Evolutionary conservation across 2,329 filamentous ascomycete genomes (phyloP).

Genomic region (Aspergillus quadricinctus): DNA sequence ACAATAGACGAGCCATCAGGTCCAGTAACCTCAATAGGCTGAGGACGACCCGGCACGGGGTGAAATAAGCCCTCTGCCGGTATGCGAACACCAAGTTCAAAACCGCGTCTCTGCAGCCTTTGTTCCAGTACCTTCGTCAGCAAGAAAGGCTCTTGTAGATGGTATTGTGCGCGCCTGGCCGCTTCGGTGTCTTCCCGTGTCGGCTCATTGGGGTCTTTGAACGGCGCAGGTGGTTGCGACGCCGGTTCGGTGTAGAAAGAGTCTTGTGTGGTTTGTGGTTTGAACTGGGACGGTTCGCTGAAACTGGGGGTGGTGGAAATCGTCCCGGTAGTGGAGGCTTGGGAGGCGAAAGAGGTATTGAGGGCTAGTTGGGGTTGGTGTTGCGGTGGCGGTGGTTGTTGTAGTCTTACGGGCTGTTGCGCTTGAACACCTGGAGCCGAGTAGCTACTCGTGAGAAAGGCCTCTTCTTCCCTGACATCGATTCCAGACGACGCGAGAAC

Average conservation of each 20-base stretch:
- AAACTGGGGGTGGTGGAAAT: slow-evolving; percentile 46
- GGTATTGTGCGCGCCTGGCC: slow-evolving; percentile 60
- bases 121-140: slow-evolving; percentile 56
- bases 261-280: slow-evolving; percentile 52
- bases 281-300: slow-evolving; percentile 46
- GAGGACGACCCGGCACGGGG: slow-evolving; percentile 39
- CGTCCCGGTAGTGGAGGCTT: slow-evolving; percentile 39
- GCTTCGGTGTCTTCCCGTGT: slow-evolving; percentile 60
- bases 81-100: slow-evolving; percentile 55
- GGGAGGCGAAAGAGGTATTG: slow-evolving; percentile 38
- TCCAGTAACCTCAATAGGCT: slow-evolving; percentile 49
- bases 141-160: slow-evolving; percentile 70
- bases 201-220: slow-evolving; percentile 62
- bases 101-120: slow-evolving; percentile 54
- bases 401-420: slow-evolving; percentile 27
- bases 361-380: slow-evolving; percentile 35
- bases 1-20: slow-evolving; percentile 60
- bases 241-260: slow-evolving; percentile 64
- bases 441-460: slow-evolving; percentile 62
- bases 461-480: slow-evolving; percentile 81
- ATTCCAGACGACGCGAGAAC: slow-evolving; percentile 80
- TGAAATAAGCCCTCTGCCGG: slow-evolving; percentile 54
- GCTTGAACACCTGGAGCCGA: slow-evolving; percentile 38
- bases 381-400: slow-evolving; percentile 40
- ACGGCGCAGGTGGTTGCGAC: slow-evolving; percentile 56